These are phyloP conservation scores for Vaccinium vitisidaea DNA, from an alignment of 148 eudicot species.

Conservation along the genomic window DNA sequence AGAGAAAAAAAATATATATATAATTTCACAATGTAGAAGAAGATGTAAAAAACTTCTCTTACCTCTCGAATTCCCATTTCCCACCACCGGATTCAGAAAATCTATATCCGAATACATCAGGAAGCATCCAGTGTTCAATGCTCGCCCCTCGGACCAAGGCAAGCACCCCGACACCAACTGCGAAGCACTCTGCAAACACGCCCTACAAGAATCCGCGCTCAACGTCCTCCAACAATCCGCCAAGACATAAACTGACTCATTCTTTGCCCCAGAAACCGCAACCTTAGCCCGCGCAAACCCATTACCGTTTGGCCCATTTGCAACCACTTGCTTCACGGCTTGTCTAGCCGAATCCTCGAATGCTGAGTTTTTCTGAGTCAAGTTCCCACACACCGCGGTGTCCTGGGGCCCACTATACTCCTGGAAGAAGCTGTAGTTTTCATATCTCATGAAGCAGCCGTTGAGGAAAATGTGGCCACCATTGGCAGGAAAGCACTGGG, in stretches of 20 bases:
- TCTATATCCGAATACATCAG: conserved; percentile 55
- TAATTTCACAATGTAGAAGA: background rate
- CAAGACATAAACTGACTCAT: conserved; percentile 44
- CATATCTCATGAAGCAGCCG: conserved; percentile 51
- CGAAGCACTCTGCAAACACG: conserved; percentile 50
- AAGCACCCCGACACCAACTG: conserved; percentile 35
- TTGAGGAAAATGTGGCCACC: conserved; percentile 48
- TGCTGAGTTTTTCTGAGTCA: conserved; percentile 15
- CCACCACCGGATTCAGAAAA: conserved; percentile 41
- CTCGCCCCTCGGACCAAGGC: conserved; percentile 60
- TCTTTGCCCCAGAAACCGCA: conserved; percentile 18
- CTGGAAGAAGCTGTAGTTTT: conserved; percentile 37
- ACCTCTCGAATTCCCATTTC: conserved; percentile 33
- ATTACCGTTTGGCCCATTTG: conserved; percentile 20
- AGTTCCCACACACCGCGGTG: conserved; percentile 34
- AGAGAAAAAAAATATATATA: background rate
- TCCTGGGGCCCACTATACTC: conserved; percentile 38
- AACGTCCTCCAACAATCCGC: conserved; percentile 61
- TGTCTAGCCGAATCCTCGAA: conserved; percentile 26
- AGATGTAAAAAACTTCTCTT: background rate
- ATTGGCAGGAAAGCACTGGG: conserved; percentile 42
- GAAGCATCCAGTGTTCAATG: conserved; percentile 56
- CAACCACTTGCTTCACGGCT: conserved; percentile 37
- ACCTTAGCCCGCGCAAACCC: conserved; percentile 35
- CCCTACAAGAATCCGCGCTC: conserved; percentile 33